These are phyloP conservation scores for Fusarium xylarioides DNA, from an alignment of 2,329 filamentous ascomycete species.

Conservation along the genomic window DNA sequence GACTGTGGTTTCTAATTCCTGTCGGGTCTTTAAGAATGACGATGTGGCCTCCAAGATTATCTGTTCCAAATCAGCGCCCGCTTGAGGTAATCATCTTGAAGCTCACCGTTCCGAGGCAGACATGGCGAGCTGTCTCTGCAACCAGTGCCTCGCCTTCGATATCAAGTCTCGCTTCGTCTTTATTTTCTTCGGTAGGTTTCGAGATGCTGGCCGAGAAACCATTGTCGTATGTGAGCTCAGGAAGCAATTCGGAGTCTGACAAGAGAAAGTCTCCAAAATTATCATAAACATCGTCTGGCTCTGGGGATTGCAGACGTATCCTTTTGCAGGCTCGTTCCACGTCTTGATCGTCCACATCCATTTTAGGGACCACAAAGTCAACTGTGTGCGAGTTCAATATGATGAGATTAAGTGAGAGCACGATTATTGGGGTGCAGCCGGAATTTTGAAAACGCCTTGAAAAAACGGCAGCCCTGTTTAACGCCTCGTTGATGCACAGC, in stretches of 20 bases:
- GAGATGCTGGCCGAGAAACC: rapidly evolving
- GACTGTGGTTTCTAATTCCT: neutral
- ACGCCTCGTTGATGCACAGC: neutral
- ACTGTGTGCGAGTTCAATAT: rapidly evolving
- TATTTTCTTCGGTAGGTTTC: rapidly evolving
- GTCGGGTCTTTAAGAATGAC: neutral
- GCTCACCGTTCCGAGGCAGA: neutral
- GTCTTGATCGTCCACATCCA: neutral
- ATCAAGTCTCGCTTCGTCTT: rapidly evolving
- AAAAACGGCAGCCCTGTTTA: neutral
- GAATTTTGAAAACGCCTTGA: neutral
- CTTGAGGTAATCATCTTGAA: rapidly evolving
- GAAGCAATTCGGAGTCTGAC: rapidly evolving
- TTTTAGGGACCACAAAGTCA: rapidly evolving
- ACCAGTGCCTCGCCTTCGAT: rapidly evolving
- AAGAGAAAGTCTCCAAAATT: rapidly evolving
- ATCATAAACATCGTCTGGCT: rapidly evolving
- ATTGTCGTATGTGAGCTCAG: rapidly evolving
- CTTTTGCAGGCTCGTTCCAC: neutral
- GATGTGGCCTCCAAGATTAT: rapidly evolving
- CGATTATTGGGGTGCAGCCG: neutral
- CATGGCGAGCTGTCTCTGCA: neutral
- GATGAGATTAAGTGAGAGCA: neutral
- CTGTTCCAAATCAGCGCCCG: neutral
- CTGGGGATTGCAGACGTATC: neutral